Percentiles rank a stretch among this genome's conserved stretches.
phyloP scores from a whole-genome alignment of 2,329 filamentous ascomycete species.

The Colletotrichum siamense region DNA sequence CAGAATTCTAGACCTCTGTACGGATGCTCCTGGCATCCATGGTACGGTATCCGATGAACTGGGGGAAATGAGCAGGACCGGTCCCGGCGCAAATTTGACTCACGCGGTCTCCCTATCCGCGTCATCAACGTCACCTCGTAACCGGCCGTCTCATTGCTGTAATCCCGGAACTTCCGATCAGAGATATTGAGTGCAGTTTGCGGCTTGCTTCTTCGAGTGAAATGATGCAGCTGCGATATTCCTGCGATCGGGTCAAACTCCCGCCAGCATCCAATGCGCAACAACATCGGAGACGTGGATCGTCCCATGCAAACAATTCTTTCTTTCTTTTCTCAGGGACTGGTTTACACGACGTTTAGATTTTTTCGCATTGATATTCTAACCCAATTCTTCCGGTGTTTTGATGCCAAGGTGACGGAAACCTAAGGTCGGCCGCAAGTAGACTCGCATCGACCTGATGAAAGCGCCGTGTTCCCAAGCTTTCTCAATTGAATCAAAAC shows the following conservation, averaged over 20 bases:
- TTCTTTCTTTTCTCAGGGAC: not conserved
- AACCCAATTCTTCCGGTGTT: not conserved
- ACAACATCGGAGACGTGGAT: rapidly evolving
- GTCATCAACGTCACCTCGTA: not conserved
- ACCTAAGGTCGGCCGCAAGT: not conserved
- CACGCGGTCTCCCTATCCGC: not conserved
- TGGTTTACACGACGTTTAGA: not conserved
- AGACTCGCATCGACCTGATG: not conserved
- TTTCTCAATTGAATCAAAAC: not conserved
- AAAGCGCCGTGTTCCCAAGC: not conserved
- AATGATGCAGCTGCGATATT: not conserved
- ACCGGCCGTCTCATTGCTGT: not conserved
- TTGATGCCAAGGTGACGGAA: not conserved
- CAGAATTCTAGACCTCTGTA: not conserved
- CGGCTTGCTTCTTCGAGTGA: not conserved
- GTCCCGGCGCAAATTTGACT: not conserved
- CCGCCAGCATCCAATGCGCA: not conserved
- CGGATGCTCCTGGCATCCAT: not conserved
- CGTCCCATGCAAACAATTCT: rapidly evolving
- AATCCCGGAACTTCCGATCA: not conserved
- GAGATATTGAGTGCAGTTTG: not conserved
- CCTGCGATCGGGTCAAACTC: not conserved
- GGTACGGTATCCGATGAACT: not conserved
- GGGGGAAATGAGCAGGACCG: not conserved
- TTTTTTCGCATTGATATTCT: rapidly evolving